Conservation (phyloP, 352 stramenopile species). For the Aphanomyces euteiches region DNA sequence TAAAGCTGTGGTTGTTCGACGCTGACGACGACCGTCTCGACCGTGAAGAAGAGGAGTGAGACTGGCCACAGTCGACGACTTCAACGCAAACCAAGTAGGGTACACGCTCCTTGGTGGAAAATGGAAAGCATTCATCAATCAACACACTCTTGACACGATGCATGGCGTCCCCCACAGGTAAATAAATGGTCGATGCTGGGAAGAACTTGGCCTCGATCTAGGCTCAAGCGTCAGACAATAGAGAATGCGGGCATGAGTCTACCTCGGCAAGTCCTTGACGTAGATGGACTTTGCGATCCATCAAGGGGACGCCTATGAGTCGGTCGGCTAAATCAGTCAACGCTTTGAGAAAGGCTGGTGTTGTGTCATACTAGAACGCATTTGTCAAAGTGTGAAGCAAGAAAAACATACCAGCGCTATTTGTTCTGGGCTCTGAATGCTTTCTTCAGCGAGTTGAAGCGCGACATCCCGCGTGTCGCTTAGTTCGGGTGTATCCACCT, state of each 20-base stretch:
- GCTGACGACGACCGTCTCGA: background rate
- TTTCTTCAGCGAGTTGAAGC: conserved; percentile 12
- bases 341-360: conserved; percentile 59
- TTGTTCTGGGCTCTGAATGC: conserved; percentile 19
- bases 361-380: conserved; percentile 48
- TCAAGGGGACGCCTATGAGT: conserved; percentile 48
- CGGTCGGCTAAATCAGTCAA: conserved; percentile 65
- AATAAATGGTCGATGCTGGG: conserved; percentile 62
- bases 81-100: conserved; percentile 80
- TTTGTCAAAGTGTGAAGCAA: background rate
- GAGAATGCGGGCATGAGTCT: background rate
- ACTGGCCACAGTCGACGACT: conserved; percentile 52
- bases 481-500: conserved; percentile 40
- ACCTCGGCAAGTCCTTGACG: conserved; percentile 42
- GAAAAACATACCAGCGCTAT: conserved; percentile 2
- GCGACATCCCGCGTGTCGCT: background rate
- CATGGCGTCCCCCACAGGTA: conserved; percentile 70
- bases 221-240: background rate
- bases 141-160: conserved; percentile 71
- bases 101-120: conserved; percentile 80
- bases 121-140: conserved; percentile 75
- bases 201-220: conserved; percentile 52
- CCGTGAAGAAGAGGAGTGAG: background rate
- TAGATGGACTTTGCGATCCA: conserved; percentile 48
- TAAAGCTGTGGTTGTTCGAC: conserved; percentile 42